A percentile compares a stretch with the other conserved stretches of the same genome.
Conservation (phyloP, 495 filamentous ascomycete genomes). For the Xylaria nigripes region DNA sequence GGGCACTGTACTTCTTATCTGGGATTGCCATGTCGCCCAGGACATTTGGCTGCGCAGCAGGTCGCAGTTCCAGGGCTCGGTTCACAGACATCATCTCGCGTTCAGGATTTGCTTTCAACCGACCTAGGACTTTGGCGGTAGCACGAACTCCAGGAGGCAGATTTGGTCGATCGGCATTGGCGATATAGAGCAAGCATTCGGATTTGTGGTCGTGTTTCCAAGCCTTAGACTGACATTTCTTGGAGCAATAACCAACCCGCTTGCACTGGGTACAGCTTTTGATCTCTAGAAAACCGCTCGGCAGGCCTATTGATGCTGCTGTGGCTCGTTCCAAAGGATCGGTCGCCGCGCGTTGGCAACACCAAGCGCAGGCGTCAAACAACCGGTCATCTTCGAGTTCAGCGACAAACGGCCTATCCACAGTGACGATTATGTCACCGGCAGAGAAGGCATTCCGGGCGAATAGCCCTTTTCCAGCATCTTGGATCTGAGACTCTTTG, state of each 20-base stretch:
- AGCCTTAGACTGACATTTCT: constrained; percentile 7
- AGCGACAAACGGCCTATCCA: constrained; percentile 8
- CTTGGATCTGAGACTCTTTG: constrained; percentile 3
- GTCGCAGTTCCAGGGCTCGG: neutral
- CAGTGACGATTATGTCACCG: neutral
- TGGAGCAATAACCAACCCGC: constrained; percentile 9
- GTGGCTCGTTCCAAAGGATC: neutral
- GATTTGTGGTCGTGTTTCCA: constrained; percentile 12
- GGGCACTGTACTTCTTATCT: constrained; percentile 2
- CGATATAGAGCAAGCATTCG: constrained; percentile 8
- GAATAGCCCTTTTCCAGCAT: constrained; percentile 6
- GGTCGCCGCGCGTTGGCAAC: constrained; percentile 4
- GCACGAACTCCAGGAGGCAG: constrained; percentile 5
- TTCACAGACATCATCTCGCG: neutral
- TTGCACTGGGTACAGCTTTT: constrained; percentile 6
- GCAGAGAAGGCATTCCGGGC: constrained; percentile 4
- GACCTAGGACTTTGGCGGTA: constrained; percentile 3
- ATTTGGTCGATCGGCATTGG: neutral
- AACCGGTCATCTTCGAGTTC: constrained; percentile 9
- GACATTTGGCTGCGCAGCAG: constrained; percentile 1
- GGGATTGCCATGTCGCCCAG: neutral
- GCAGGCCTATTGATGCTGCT: constrained; percentile 6
- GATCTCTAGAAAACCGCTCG: constrained; percentile 2
- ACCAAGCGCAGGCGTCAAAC: constrained; percentile 12
- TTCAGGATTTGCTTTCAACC: constrained; percentile 1